Percentiles rank a stretch among this genome's conserved stretches.
Conservation (phyloP, 2,329 filamentous ascomycete species). For the Colletotrichum sojae region DNA sequence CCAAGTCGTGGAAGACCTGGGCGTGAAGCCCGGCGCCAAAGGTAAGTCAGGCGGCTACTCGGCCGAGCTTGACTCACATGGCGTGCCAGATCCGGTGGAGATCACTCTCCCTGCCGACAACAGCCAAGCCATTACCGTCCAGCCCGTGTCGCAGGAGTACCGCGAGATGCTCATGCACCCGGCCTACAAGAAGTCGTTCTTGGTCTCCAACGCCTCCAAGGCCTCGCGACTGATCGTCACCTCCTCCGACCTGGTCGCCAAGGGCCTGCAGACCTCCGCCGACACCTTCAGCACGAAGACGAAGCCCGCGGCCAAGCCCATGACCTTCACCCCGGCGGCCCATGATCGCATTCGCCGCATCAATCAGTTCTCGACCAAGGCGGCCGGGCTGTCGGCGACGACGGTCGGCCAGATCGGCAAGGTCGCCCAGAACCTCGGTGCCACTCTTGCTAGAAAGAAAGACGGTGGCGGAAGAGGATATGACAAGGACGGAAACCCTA, state of each 20-base stretch:
- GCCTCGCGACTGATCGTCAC: constrained; percentile 95
- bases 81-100: constrained; percentile 78
- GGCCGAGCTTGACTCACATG: constrained; percentile 41
- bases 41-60: constrained; percentile 80
- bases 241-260: constrained; percentile 83
- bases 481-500: constrained; percentile 78
- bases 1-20: constrained; percentile 82
- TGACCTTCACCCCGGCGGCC: constrained; percentile 89
- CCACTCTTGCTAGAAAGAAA: constrained; percentile 73
- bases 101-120: constrained; percentile 80
- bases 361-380: constrained; percentile 85
- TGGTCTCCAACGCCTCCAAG: constrained; percentile 89
- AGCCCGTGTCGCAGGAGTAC: constrained; percentile 78
- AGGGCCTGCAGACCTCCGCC: constrained; percentile 82
- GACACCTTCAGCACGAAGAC: constrained; percentile 85
- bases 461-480: constrained; percentile 70
- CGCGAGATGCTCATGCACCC: constrained; percentile 86
- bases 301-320: constrained; percentile 82
- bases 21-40: constrained; percentile 89
- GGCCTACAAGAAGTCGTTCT: constrained; percentile 87
- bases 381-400: constrained; percentile 84
- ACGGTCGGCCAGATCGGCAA: constrained; percentile 88
- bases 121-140: constrained; percentile 74
- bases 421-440: constrained; percentile 91
- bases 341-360: constrained; percentile 90